Conservation (phyloP, 2,329 filamentous ascomycete species). For the Colletotrichum graminicola region DNA sequence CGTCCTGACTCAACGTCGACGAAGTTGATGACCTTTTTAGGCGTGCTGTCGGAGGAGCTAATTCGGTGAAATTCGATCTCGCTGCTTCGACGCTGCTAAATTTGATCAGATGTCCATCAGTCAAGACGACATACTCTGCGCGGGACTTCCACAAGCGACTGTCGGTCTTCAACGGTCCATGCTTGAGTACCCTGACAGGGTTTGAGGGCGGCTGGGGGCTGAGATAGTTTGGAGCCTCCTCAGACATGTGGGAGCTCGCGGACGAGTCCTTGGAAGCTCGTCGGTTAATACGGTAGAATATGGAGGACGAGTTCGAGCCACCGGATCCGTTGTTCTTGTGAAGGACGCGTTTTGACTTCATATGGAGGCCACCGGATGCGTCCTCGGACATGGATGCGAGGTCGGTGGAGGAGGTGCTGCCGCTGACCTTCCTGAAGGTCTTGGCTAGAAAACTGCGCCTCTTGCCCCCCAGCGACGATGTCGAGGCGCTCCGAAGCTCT, state of each 20-base stretch:
- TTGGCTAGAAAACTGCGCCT: conserved; percentile 42
- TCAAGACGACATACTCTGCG: conserved; percentile 65
- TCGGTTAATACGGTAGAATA: conserved; percentile 57
- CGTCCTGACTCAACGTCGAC: conserved; percentile 47
- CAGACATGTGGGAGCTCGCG: conserved; percentile 45
- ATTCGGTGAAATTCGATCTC: conserved; percentile 60
- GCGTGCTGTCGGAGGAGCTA: conserved; percentile 47
- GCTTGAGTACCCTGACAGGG: conserved; percentile 57
- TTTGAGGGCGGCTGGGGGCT: conserved; percentile 49
- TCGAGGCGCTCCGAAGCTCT: conserved; percentile 36
- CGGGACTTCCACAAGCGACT: conserved; percentile 62
- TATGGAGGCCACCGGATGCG: conserved; percentile 19
- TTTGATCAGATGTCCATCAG: conserved; percentile 63
- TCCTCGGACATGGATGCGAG: conserved; percentile 29
- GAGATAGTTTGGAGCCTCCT: conserved; percentile 35
- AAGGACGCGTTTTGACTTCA: conserved; percentile 44
- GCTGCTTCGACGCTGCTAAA: conserved; percentile 63
- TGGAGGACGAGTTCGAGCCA: conserved; percentile 47
- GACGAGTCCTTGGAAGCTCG: conserved; percentile 55
- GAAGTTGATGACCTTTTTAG: conserved; percentile 46
- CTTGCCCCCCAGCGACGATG: conserved; percentile 34
- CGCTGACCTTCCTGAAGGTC: conserved; percentile 43
- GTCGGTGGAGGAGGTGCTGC: conserved; percentile 39
- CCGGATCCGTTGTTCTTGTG: conserved; percentile 51
- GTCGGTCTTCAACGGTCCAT: conserved; percentile 63